Evolutionary conservation across 129 eudicot genomes (phyloP).

Genomic region (Erigeron canadensis): DNA sequence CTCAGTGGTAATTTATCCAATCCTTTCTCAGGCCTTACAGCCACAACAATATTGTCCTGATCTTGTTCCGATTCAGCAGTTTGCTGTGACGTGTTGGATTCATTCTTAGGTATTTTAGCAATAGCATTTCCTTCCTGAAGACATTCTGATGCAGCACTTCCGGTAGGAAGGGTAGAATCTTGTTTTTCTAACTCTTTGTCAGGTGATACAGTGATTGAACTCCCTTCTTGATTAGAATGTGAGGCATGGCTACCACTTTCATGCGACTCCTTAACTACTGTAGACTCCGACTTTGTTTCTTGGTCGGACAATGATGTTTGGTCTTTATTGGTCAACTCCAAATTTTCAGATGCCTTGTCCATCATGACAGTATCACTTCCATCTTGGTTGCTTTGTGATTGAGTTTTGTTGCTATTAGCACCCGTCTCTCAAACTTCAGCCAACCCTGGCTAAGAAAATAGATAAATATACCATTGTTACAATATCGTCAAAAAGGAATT

Average conservation of each 20-base stretch:
- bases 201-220: conserved; percentile 33
- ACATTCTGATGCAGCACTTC: conserved; percentile 19
- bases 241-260: conserved; percentile 31
- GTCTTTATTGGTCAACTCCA: conserved; percentile 35
- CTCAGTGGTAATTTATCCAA: conserved; percentile 60
- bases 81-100: conserved; percentile 28
- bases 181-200: conserved; percentile 32
- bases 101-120: conserved; percentile 15
- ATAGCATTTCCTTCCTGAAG: conserved; percentile 25
- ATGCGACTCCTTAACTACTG: conserved; percentile 27
- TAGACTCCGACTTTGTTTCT: conserved; percentile 32
- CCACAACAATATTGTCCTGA: conserved; percentile 26
- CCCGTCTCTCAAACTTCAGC: background rate
- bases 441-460: conserved; percentile 20
- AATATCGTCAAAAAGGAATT: background rate
- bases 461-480: conserved; percentile 11
- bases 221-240: conserved; percentile 48
- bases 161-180: conserved; percentile 28
- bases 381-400: conserved; percentile 37
- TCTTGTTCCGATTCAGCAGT: conserved; percentile 34
- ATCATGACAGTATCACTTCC: conserved; percentile 31
- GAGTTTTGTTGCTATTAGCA: conserved; percentile 18
- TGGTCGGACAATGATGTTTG: conserved; percentile 30
- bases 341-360: conserved; percentile 37
- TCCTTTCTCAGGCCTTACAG: conserved; percentile 49